Base-by-base conservation (phyloP, 495 filamentous ascomycete genomes). In the Xylaria longipes region DNA sequence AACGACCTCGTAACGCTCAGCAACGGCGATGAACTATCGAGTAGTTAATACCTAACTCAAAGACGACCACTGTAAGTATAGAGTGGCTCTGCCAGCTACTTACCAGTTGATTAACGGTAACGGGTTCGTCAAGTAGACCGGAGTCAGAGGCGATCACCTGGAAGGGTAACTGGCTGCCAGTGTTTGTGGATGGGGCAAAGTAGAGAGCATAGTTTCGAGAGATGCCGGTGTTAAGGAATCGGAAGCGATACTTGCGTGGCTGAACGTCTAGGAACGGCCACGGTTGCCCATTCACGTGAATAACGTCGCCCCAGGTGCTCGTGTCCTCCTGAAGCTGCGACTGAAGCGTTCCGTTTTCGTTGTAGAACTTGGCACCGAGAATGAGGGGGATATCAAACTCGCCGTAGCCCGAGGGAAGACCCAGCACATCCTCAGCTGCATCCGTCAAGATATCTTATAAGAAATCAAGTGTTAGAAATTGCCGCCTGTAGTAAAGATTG, bases 221-320 rank as follows among this genome's bases (percentile, higher is more conserved):
- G 63, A 88, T 75, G 41, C 86, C 73, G 0, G 85, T 82, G 73
- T 89, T 80, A 20, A 88, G 74, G 46, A 89, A 76, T 29, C 87
- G 77, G 67, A 89, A 82, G 25, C 87, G 85, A 76, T 89, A 89
- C 68, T 88, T 88, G 73, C 87, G 82, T 0, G 87, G 86, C 72
- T 89, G 79, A n/a, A 89, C 88, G 17, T 79, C 80, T 22, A 87
- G 73, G 73, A 78, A 86, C 0, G 88, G 87, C 86, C 86, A 89
- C 0, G 86, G 86, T 68, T 87, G 84, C 3, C 84, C 87, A 73
- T 89, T 89, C 68, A 90, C 88, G 50, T 84, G 80, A 58, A 87
- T 87, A 25, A 86, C 80, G 66, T 90, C 88, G 41, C 88, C 88
- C 65, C 80, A 89, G 9, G 86, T 75, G 37, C 82, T 85, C 27